phyloP scores from a whole-genome alignment of 73 alveolate genomes.

The Paramecium sonneborni region DNA sequence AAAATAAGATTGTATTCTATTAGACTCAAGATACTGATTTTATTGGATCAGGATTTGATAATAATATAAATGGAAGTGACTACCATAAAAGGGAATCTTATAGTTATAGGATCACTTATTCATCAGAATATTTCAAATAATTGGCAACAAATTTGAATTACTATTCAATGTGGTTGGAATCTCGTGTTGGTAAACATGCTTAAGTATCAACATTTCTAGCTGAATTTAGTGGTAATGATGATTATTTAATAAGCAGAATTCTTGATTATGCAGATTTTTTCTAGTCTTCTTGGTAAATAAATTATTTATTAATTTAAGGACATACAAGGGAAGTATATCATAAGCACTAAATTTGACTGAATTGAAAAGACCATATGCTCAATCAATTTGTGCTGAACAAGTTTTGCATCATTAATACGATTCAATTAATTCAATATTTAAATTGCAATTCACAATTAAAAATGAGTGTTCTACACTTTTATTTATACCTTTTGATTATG shows the following conservation, averaged over 20 bases:
- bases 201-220: background rate
- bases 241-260: background rate
- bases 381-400: background rate
- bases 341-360: background rate
- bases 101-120: background rate
- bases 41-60: conserved; percentile 2
- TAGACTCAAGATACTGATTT: background rate
- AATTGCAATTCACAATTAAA: background rate
- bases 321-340: background rate
- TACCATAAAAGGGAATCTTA: background rate
- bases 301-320: background rate
- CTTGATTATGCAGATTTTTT: conserved; percentile 5
- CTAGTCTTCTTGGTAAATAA: background rate
- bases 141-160: background rate
- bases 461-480: background rate
- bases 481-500: background rate
- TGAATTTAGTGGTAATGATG: background rate
- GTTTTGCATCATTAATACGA: background rate
- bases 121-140: background rate
- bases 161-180: background rate
- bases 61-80: background rate
- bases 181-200: background rate
- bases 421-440: background rate
- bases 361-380: background rate
- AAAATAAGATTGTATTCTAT: background rate